These are phyloP conservation scores for Axilococcus clingmanii DNA, from an alignment of 139 green algal genomes.

Conservation along the genomic window DNA sequence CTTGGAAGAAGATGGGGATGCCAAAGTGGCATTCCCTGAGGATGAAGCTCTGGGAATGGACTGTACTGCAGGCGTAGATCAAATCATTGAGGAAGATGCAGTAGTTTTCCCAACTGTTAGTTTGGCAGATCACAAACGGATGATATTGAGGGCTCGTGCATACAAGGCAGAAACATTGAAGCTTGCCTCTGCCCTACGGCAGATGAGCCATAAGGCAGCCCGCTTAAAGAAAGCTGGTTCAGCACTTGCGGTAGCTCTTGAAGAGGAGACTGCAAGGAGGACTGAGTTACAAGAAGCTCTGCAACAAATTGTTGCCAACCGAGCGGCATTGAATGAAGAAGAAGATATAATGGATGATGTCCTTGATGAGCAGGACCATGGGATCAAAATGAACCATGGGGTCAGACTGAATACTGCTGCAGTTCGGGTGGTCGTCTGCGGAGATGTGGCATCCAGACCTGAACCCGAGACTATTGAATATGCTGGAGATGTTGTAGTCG, in stretches of 20 bases:
- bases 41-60: too few relatives aligned
- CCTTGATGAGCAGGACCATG: constrained; percentile 7
- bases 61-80: background rate
- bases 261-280: constrained; percentile 14
- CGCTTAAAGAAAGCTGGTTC: constrained; percentile 11
- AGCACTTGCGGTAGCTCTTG: constrained; percentile 8
- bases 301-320: constrained; percentile 22
- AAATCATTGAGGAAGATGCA: background rate
- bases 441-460: background rate
- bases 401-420: background rate
- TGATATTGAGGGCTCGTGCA: too few relatives aligned
- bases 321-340: constrained; percentile 2
- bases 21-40: too few relatives aligned
- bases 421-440: constrained; percentile 16
- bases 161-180: constrained; percentile 4
- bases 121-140: constrained; percentile 19
- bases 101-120: background rate
- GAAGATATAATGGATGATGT: constrained; percentile 5
- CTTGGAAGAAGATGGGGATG: too few relatives aligned
- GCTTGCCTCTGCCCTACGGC: constrained; percentile 11
- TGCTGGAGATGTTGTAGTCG: constrained; percentile 21
- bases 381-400: background rate
- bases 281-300: constrained; percentile 22
- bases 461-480: constrained; percentile 8
- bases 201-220: background rate